Conservation (phyloP, 1,284 basidiomycete species). For the Fomitopsis pinicola region DNA sequence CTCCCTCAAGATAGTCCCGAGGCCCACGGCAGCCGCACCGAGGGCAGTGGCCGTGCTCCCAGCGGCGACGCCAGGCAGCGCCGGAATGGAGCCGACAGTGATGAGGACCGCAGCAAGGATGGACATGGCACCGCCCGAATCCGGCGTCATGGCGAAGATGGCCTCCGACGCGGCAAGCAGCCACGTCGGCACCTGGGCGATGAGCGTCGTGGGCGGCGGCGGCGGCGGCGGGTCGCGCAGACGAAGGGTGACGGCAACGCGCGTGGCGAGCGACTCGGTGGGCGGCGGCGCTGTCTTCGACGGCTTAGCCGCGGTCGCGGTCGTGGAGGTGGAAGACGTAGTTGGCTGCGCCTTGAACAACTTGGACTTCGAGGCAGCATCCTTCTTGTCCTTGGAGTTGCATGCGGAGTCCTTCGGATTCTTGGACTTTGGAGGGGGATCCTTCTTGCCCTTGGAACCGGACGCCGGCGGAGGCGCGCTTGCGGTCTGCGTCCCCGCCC, state of each 20-base stretch:
- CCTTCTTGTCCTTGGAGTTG: not conserved
- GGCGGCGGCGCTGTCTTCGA: not conserved
- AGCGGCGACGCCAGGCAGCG: conserved; percentile 54
- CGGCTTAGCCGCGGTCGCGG: not conserved
- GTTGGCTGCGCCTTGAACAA: no score
- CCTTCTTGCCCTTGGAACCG: not conserved
- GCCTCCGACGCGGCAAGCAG: conserved; percentile 65
- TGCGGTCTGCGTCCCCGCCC: not conserved
- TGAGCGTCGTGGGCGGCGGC: conserved; percentile 39
- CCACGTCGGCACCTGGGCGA: conserved; percentile 62
- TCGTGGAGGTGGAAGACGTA: no score
- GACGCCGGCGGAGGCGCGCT: not conserved
- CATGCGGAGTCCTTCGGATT: conserved; percentile 1
- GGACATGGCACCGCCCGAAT: conserved; percentile 66
- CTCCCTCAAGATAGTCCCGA: conserved; percentile 41
- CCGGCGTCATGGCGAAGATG: conserved; percentile 59
- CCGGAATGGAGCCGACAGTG: conserved; percentile 63
- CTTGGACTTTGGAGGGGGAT: not conserved
- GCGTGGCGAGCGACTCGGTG: not conserved
- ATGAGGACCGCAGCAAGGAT: conserved; percentile 67
- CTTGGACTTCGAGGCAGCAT: not conserved
- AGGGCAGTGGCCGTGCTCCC: conserved; percentile 63
- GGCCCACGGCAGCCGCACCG: conserved; percentile 62
- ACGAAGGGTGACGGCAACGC: conserved; percentile 1
- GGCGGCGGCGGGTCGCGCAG: conserved; percentile 21